Evolutionary conservation across 768 basidiomycete genomes (phyloP).

Genomic region (Hypsizygus marmoreus): DNA sequence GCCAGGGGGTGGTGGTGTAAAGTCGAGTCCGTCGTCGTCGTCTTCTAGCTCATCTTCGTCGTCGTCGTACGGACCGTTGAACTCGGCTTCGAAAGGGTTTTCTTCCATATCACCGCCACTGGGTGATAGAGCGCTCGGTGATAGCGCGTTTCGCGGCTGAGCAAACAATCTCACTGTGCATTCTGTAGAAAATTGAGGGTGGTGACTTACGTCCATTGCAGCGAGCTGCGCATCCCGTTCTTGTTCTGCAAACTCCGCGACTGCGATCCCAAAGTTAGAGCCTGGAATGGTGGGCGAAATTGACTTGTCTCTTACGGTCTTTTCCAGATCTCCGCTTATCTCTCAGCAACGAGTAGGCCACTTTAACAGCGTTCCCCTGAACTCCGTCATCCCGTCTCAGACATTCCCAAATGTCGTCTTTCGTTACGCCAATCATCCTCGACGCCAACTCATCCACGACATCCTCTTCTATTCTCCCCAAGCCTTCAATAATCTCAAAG

Average conservation of each 20-base stretch:
- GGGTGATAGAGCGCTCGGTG: slow-evolving; percentile 68
- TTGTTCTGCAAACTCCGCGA: slow-evolving; percentile 79
- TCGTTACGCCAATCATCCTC: slow-evolving; percentile 72
- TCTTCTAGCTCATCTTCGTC: slow-evolving; percentile 39
- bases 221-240: slow-evolving; percentile 82
- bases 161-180: too few species aligned
- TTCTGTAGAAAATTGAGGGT: slow-evolving; percentile 8
- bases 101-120: slow-evolving; percentile 62
- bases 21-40: slow-evolving; percentile 41
- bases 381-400: slow-evolving; percentile 81
- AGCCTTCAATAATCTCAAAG: slow-evolving; percentile 86
- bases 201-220: slow-evolving; percentile 70
- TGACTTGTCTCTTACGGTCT: slow-evolving; percentile 66
- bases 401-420: slow-evolving; percentile 87
- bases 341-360: slow-evolving; percentile 90
- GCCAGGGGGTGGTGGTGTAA: slow-evolving; percentile 22
- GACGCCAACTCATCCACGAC: slow-evolving; percentile 81
- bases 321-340: slow-evolving; percentile 85
- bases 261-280: slow-evolving; percentile 33
- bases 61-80: slow-evolving; percentile 63
- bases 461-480: slow-evolving; percentile 91
- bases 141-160: slow-evolving; percentile 74
- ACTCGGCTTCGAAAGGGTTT: slow-evolving; percentile 82
- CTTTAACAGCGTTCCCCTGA: slow-evolving; percentile 91
- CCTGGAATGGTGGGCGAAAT: neutral